Percentiles rank a stretch among this genome's conserved stretches.
Conservation (phyloP, 2,329 filamentous ascomycete genomes). For the Clarireedia hainanense region DNA sequence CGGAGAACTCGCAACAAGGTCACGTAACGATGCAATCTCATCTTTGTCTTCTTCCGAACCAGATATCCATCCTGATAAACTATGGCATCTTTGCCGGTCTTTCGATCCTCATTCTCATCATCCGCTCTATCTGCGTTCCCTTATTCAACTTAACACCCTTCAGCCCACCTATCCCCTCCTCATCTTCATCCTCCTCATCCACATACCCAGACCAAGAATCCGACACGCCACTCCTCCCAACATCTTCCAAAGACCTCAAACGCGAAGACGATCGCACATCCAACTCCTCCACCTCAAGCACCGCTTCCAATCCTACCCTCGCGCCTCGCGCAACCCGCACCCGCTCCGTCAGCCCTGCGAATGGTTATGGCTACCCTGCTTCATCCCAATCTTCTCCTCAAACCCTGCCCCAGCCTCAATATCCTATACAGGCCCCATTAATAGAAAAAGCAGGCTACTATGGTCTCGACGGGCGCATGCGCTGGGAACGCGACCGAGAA, state of each 20-base stretch:
- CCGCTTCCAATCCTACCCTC: constrained; percentile 11
- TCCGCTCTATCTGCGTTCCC: constrained; percentile 50
- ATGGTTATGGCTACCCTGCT: constrained; percentile 25
- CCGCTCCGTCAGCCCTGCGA: constrained; percentile 23
- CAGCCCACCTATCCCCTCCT: constrained; percentile 6
- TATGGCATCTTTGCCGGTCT: constrained; percentile 60
- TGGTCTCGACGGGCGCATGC: constrained; percentile 7
- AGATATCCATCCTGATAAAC: constrained; percentile 73
- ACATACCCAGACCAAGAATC: background rate
- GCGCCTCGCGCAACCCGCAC: constrained; percentile 23
- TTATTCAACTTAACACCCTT: constrained; percentile 38
- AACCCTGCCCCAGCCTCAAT: constrained; percentile 1
- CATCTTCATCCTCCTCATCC: background rate
- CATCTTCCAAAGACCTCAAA: constrained; percentile 17
- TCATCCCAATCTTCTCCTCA: constrained; percentile 14
- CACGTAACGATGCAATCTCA: constrained; percentile 70
- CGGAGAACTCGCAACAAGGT: constrained; percentile 31
- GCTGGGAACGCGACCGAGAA: constrained; percentile 4
- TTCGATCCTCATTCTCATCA: constrained; percentile 41
- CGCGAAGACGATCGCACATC: constrained; percentile 14
- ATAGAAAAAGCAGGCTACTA: constrained; percentile 12
- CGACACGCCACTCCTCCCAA: constrained; percentile 18
- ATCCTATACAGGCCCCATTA: constrained; percentile 6
- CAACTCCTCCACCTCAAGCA: constrained; percentile 26
- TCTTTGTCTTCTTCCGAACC: constrained; percentile 83